Base-by-base conservation (phyloP, 768 basidiomycete species). In the Kwoniella sp. region DNA sequence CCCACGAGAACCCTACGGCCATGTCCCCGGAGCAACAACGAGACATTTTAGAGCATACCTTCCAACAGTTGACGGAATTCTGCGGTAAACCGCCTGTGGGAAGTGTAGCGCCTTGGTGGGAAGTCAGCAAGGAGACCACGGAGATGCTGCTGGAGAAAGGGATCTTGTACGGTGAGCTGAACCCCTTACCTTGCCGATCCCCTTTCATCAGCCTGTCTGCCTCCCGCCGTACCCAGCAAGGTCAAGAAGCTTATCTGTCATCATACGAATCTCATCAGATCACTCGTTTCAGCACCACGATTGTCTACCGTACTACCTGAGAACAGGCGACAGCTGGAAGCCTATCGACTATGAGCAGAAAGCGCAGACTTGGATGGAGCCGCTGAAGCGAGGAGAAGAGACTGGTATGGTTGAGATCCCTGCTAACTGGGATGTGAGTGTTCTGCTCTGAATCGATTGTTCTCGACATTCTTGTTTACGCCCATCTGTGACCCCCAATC, bases 81-180 rank as follows among this genome's bases (percentile, higher is more conserved):
- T 88, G 88, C 73, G 79, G 85, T 17, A 73, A 75, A 55, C 58
- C 73, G 12, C 77, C 77, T 4, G 66, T 70, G 4, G 75, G 77
- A 1, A 66, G 63, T 38, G 88, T 89, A 34, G 89, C 89, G 0
- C 89, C 89, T 0, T 91, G 89, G 88, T 91, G 89, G 89, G 90
- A 91, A 76, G 86, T 86, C 2, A 87, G 86, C 77, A 86, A 85
- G 66, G 88, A 89, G 76, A 87, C 87, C 2, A 86, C 86, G 0
- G 79, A 85, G 17, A 82, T 90, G 26, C 81, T 90, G 26, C 83
- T 89, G 25, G 87, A 88, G 38, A 87, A 87, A 67, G 90, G 90
- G 0, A 88, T 91, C 51, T 85, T 89, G 82, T 90, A 91, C 72
- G 89, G 87, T 87, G 63, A 41, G 71, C 57, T 12, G 0, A 38